Conservation (phyloP, 2,329 filamentous ascomycete genomes). For the Fusarium sp. region DNA sequence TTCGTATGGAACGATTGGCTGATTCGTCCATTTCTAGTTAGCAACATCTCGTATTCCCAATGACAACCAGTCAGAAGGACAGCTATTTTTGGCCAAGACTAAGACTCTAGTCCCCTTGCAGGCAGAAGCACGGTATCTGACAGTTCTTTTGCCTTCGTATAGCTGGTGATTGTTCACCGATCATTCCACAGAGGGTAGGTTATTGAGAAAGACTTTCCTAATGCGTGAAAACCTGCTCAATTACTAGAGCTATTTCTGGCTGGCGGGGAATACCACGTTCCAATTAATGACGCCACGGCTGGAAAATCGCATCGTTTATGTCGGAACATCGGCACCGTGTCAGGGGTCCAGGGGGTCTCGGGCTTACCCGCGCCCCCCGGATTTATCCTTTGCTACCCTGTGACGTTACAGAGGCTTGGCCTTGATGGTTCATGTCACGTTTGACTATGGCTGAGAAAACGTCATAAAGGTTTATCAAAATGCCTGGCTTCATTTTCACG, state of each 20-base stretch:
- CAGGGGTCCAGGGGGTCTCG: conserved; percentile 1
- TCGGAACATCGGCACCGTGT: conserved; percentile 5
- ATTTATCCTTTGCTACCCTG: conserved; percentile 11
- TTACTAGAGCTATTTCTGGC: not conserved
- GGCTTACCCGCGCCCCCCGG: conserved; percentile 15
- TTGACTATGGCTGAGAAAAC: not conserved
- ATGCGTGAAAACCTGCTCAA: not conserved
- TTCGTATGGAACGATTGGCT: not conserved
- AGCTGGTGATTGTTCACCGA: not conserved
- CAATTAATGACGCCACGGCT: conserved; percentile 7
- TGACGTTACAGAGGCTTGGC: conserved; percentile 2
- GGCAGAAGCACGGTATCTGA: not conserved
- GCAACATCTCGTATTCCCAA: conserved; percentile 9
- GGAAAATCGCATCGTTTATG: not conserved
- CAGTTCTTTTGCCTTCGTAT: conserved; percentile 6
- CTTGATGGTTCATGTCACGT: not conserved
- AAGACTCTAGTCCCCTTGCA: not conserved
- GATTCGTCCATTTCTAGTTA: conserved; percentile 2
- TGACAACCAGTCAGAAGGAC: not conserved
- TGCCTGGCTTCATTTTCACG: not conserved
- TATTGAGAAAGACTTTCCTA: conserved; percentile 5
- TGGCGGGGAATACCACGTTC: not conserved
- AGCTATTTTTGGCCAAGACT: conserved; percentile 4
- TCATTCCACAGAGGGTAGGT: conserved; percentile 9
- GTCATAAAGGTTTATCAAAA: not conserved